Percentiles rank a stretch among this genome's conserved stretches.
These are phyloP conservation scores for Alloteropsis semialata DNA, from an alignment of 176 grass and related monocot species.

Conservation along the genomic window DNA sequence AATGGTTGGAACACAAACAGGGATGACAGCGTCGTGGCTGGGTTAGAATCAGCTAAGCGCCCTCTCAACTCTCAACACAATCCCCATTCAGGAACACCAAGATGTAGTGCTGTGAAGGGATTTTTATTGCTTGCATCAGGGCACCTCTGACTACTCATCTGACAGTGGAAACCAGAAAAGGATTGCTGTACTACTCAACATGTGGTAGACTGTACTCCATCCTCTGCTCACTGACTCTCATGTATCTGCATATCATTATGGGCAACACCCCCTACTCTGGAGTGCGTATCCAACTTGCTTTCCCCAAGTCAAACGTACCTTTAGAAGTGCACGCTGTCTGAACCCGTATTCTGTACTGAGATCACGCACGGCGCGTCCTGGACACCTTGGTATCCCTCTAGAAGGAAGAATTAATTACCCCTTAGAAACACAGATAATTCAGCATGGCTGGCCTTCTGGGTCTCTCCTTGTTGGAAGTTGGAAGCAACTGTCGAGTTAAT, in stretches of 20 bases:
- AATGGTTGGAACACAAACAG: background rate
- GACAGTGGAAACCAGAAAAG: background rate
- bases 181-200: background rate
- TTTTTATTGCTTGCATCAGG: too few relatives aligned
- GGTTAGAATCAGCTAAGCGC: background rate
- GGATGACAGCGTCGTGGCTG: too few relatives aligned
- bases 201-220: background rate
- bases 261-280: background rate
- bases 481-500: background rate
- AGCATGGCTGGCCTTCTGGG: background rate
- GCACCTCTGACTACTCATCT: background rate
- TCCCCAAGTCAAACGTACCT: background rate
- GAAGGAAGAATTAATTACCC: background rate
- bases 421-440: background rate
- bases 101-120: background rate
- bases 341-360: background rate
- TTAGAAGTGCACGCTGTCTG: background rate
- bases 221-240: background rate
- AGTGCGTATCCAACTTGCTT: background rate
- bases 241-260: background rate
- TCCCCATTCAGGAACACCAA: background rate
- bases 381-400: too few relatives aligned
- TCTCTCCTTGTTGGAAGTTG: background rate
- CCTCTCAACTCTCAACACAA: background rate
- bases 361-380: background rate